These are phyloP conservation scores for Camellia lanceoleosa DNA, from an alignment of 148 eudicot genomes.

Conservation along the genomic window DNA sequence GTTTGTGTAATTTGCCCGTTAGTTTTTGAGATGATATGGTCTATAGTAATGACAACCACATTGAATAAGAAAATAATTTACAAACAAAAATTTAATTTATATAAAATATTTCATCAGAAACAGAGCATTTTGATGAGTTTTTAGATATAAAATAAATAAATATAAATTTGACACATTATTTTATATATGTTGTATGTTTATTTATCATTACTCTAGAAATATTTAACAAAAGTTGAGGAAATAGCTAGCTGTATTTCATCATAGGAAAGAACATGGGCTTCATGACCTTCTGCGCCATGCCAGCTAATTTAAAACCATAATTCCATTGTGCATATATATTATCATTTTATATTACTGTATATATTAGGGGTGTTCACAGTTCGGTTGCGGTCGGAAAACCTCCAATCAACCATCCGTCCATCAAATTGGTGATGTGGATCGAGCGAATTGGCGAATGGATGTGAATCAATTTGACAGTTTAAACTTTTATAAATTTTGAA, in stretches of 20 bases:
- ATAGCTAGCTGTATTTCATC: neutral
- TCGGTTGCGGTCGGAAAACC: too few relatives aligned
- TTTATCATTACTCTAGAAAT: neutral
- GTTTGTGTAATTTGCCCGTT: too few relatives aligned
- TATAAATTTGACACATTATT: neutral
- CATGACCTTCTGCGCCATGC: conserved; percentile 12
- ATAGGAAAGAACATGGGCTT: conserved; percentile 12
- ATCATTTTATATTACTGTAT: neutral
- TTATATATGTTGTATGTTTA: neutral
- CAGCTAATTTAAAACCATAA: conserved; percentile 1
- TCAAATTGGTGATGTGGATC: too few relatives aligned
- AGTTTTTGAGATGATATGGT: neutral
- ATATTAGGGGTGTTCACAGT: neutral
- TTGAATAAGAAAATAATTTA: neutral
- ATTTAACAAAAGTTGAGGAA: neutral
- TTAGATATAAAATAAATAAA: too few relatives aligned
- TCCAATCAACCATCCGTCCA: too few relatives aligned
- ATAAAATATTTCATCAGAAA: neutral
- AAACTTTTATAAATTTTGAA: too few relatives aligned
- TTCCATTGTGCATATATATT: neutral
- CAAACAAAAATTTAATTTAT: neutral
- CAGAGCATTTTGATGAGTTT: too few relatives aligned
- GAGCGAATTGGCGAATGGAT: too few relatives aligned
- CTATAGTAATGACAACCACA: neutral
- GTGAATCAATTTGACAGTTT: too few relatives aligned